phyloP scores from a whole-genome alignment of 1,139 yeast species.

The Schwanniomyces etchellsii region DNA sequence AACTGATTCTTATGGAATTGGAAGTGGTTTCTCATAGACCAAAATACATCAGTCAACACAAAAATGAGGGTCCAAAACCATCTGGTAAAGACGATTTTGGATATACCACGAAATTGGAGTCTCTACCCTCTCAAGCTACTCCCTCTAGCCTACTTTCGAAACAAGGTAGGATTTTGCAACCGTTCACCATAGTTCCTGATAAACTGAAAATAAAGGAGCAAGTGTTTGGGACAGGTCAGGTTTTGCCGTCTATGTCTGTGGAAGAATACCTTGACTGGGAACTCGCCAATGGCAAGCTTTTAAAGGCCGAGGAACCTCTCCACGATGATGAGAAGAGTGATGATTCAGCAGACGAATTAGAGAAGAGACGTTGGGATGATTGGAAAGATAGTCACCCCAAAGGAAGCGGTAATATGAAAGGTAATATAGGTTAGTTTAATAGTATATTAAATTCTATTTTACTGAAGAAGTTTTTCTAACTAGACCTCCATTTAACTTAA shows the following conservation, averaged over 20 bases:
- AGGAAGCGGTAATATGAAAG: constrained; percentile 85
- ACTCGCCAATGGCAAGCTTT: constrained; percentile 75
- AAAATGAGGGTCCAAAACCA: constrained; percentile 7
- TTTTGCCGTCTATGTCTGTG: constrained; percentile 88
- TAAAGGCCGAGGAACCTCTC: constrained; percentile 28
- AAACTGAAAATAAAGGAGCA: constrained; percentile 54
- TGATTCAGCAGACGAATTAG: constrained; percentile 43
- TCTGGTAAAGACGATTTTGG: constrained; percentile 26
- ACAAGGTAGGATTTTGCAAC: constrained; percentile 74
- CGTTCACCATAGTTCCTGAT: constrained; percentile 69
- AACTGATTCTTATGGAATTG: constrained; percentile 50
- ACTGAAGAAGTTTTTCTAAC: neutral
- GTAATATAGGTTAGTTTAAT: constrained; percentile 56
- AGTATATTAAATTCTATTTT: constrained; percentile 4
- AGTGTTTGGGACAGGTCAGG: constrained; percentile 91
- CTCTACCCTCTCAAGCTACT: constrained; percentile 22
- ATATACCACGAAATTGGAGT: constrained; percentile 53
- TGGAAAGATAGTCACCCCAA: constrained; percentile 82
- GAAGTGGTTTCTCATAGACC: constrained; percentile 45
- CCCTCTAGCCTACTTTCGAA: constrained; percentile 44
- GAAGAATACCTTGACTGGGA: constrained; percentile 90
- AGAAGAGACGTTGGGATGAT: constrained; percentile 85
- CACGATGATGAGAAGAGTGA: constrained; percentile 35
- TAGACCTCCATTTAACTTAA: constrained; percentile 6
- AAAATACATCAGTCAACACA: constrained; percentile 10